Percentiles rank a stretch among this genome's conserved stretches.
Evolutionary conservation across 2,329 filamentous ascomycete genomes (phyloP).

Genomic region (Tolypocladium album): DNA sequence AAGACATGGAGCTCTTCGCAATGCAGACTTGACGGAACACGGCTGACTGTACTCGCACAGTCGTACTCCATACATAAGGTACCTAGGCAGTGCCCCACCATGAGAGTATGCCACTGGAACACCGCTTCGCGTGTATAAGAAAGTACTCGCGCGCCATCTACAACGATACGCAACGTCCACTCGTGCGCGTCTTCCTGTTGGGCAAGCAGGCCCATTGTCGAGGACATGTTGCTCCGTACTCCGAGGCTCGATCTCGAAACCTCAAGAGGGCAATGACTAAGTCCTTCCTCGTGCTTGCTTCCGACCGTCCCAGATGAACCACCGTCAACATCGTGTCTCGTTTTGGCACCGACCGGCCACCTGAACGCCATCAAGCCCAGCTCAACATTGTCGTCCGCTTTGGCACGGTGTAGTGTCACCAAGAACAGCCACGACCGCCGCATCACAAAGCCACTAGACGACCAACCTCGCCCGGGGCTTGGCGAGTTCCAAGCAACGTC

Average conservation of each 20-base stretch:
- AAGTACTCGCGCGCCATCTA: too few relatives aligned
- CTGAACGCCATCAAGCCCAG: neutral
- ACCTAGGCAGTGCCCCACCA: neutral
- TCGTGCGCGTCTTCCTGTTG: neutral
- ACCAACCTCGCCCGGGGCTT: neutral
- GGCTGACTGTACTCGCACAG: neutral
- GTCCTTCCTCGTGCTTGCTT: neutral
- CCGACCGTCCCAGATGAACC: too few relatives aligned
- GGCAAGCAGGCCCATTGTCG: neutral
- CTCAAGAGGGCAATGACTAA: neutral
- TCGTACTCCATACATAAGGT: too few relatives aligned
- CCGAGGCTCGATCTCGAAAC: too few relatives aligned
- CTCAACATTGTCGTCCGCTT: neutral
- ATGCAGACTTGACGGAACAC: neutral
- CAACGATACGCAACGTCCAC: too few relatives aligned
- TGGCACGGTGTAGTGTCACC: neutral
- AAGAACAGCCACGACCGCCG: neutral
- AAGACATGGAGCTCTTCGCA: neutral
- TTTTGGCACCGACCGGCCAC: neutral
- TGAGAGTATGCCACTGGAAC: too few relatives aligned
- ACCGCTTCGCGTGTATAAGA: too few relatives aligned
- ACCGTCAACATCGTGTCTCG: neutral
- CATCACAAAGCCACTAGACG: neutral
- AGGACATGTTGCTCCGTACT: too few relatives aligned
- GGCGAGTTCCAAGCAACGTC: neutral